Percentiles rank a stretch among this genome's conserved stretches.
These are phyloP conservation scores for Chaetomium globosum DNA, from an alignment of 2,329 filamentous ascomycete species.

Conservation along the genomic window DNA sequence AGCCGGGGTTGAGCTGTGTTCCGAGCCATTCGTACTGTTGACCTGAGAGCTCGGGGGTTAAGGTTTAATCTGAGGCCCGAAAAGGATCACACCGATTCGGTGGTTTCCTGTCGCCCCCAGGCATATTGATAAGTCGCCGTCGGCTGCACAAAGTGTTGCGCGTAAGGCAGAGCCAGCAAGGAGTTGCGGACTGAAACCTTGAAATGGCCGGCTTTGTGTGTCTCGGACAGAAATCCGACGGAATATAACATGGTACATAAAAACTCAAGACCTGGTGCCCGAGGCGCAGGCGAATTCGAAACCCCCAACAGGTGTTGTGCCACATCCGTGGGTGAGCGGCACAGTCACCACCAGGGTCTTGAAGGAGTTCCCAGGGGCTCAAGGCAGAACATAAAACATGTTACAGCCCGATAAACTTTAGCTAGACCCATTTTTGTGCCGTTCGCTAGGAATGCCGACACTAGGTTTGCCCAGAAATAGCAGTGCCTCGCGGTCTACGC, in stretches of 20 bases:
- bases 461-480: conserved; percentile 15
- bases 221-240: not conserved
- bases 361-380: conserved; percentile 9
- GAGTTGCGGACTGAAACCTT: not conserved
- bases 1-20: not conserved
- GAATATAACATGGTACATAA: not conserved
- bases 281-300: not conserved
- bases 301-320: conserved; percentile 6
- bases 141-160: not conserved
- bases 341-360: conserved; percentile 7
- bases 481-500: conserved; percentile 11
- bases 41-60: not conserved
- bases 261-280: not conserved
- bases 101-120: not conserved
- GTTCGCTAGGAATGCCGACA: not conserved
- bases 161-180: not conserved
- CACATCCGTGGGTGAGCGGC: conserved; percentile 11
- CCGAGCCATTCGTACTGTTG: not conserved
- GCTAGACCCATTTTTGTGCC: not conserved
- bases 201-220: not conserved
- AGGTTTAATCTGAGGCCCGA: not conserved
- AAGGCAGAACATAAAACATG: conserved; percentile 24
- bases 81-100: not conserved
- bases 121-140: not conserved
- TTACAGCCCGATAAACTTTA: conserved; percentile 1